Conservation (phyloP, 2,329 filamentous ascomycete genomes). For the Trichoderma semiorbis region DNA sequence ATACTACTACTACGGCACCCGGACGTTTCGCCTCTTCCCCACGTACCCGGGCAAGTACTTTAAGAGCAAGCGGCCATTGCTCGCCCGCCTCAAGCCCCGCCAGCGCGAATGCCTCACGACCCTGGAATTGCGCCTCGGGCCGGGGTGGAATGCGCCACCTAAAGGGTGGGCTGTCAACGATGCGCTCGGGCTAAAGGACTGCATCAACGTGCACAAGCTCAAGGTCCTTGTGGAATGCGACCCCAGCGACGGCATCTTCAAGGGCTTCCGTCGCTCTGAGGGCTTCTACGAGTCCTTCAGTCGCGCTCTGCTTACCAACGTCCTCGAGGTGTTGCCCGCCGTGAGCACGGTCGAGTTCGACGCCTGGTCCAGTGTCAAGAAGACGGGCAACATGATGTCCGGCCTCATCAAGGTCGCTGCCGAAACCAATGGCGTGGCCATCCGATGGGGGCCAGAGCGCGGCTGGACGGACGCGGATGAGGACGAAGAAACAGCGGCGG, state of each 20-base stretch:
- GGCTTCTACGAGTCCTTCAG: slow-evolving; percentile 71
- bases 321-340: slow-evolving; percentile 56
- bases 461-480: slow-evolving; percentile 60
- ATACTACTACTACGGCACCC: slow-evolving; percentile 61
- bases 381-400: slow-evolving; percentile 61
- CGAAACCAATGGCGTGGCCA: slow-evolving; percentile 42
- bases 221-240: slow-evolving; percentile 71
- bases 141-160: slow-evolving; percentile 69
- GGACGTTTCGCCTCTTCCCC: slow-evolving; percentile 64
- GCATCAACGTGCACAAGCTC: slow-evolving; percentile 55
- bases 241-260: slow-evolving; percentile 63
- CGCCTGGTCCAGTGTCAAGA: slow-evolving; percentile 62
- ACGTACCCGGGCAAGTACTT: slow-evolving; percentile 62
- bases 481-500: neutral
- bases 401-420: slow-evolving; percentile 54
- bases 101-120: slow-evolving; percentile 60
- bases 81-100: slow-evolving; percentile 60
- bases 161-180: slow-evolving; percentile 66
- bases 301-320: slow-evolving; percentile 50
- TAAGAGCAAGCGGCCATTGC: slow-evolving; percentile 68
- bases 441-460: slow-evolving; percentile 66
- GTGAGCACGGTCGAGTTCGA: slow-evolving; percentile 65
- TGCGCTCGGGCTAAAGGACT: slow-evolving; percentile 61
- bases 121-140: slow-evolving; percentile 68
- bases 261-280: slow-evolving; percentile 62